A percentile compares a stretch with the other conserved stretches of the same genome.
These are phyloP conservation scores for Clathrospora elynae DNA, from an alignment of 2,329 filamentous ascomycete species.

Conservation along the genomic window DNA sequence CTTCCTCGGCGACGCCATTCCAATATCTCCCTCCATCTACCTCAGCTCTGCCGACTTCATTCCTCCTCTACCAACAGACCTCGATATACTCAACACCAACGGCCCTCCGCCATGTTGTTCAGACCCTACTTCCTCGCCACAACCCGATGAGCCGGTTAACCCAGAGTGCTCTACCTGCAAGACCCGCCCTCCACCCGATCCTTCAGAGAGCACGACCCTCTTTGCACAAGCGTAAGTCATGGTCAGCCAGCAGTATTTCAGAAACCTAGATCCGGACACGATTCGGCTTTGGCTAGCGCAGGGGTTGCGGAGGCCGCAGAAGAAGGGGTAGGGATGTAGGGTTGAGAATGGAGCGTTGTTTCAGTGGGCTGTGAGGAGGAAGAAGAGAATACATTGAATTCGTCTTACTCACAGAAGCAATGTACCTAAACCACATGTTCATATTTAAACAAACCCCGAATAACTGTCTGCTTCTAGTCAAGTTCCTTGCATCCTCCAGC, in stretches of 20 bases:
- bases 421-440: too few species aligned
- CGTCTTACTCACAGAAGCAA: too few species aligned
- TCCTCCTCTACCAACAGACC: conserved; percentile 2
- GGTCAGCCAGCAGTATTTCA: conserved; percentile 44
- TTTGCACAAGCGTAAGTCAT: conserved; percentile 44
- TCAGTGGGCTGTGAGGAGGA: conserved; percentile 39
- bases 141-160: conserved; percentile 4
- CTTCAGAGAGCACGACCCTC: conserved; percentile 41
- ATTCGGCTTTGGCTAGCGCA: conserved; percentile 42
- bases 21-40: conserved; percentile 2
- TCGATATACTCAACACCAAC: background rate
- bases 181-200: conserved; percentile 31
- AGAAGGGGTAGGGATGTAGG: conserved; percentile 42
- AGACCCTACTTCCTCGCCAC: conserved; percentile 12
- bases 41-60: conserved; percentile 6
- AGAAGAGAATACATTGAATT: too few species aligned
- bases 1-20: conserved; percentile 16
- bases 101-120: conserved; percentile 38
- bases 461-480: too few species aligned
- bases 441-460: too few species aligned
- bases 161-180: conserved; percentile 38
- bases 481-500: too few species aligned
- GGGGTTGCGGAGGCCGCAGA: conserved; percentile 35
- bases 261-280: conserved; percentile 37
- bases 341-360: conserved; percentile 44